These are phyloP conservation scores for Colletotrichum paranaense DNA, from an alignment of 2,329 filamentous ascomycete genomes.

Conservation along the genomic window DNA sequence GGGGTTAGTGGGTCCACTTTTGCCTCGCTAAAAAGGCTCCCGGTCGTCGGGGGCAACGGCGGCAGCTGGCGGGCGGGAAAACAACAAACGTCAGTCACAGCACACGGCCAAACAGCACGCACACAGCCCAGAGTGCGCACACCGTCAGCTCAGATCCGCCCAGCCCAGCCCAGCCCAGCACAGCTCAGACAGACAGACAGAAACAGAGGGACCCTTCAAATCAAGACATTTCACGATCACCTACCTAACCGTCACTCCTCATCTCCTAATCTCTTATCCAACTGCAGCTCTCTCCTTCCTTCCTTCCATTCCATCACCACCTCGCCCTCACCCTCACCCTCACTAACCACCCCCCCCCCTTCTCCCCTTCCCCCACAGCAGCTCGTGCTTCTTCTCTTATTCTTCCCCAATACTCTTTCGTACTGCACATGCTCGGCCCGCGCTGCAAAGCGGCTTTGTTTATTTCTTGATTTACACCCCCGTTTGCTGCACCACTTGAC, in stretches of 20 bases:
- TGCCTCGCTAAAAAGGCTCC: slow-evolving; percentile 34
- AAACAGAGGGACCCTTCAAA: slow-evolving; percentile 8
- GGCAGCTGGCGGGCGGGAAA: slow-evolving; percentile 18
- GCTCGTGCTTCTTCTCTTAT: slow-evolving; percentile 3
- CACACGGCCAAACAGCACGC: neutral
- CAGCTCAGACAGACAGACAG: neutral
- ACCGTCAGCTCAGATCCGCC: too few relatives aligned
- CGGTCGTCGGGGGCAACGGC: slow-evolving; percentile 36
- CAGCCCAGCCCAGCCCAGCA: too few relatives aligned
- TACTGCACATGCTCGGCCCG: slow-evolving; percentile 29
- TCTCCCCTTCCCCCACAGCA: neutral
- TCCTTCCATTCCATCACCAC: too few relatives aligned
- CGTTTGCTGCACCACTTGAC: slow-evolving; percentile 4
- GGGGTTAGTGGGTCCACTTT: neutral
- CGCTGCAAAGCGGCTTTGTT: slow-evolving; percentile 35
- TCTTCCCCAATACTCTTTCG: neutral
- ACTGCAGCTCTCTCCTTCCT: slow-evolving; percentile 29
- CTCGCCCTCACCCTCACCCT: neutral
- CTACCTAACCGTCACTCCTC: neutral
- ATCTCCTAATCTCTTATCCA: slow-evolving; percentile 33
- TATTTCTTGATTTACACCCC: slow-evolving; percentile 32
- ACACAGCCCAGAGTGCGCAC: too few relatives aligned
- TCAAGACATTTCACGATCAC: slow-evolving; percentile 22
- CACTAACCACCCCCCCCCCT: slow-evolving; percentile 2
- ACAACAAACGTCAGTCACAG: slow-evolving; percentile 37